A percentile compares a stretch with the other conserved stretches of the same genome.
Evolutionary conservation across 2,329 filamentous ascomycete genomes (phyloP).

Genomic region (Pseudocercospora eumusae): DNA sequence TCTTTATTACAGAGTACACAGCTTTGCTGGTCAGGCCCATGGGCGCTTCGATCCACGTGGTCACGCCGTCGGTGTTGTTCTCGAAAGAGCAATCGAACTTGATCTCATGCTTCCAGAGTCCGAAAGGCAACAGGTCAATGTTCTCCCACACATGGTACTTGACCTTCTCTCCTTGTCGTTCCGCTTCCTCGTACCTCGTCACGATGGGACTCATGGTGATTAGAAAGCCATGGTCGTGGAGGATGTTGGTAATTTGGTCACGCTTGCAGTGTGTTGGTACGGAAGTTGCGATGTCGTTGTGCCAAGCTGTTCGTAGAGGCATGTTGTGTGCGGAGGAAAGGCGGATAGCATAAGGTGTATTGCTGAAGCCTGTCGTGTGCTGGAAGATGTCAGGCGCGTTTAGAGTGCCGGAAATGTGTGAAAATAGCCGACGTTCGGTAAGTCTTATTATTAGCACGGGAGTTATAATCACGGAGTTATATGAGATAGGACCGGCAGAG

Average conservation of each 20-base stretch:
- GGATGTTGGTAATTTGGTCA: slow-evolving; percentile 16
- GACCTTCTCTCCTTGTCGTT: slow-evolving; percentile 12
- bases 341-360: not conserved
- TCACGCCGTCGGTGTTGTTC: slow-evolving; percentile 20
- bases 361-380: not conserved
- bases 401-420: no score
- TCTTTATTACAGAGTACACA: not conserved
- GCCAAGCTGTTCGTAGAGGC: slow-evolving; percentile 8
- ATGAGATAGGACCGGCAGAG: no score
- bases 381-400: not conserved
- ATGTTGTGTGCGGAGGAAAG: not conserved
- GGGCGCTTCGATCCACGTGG: not conserved
- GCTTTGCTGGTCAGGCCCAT: slow-evolving; percentile 7
- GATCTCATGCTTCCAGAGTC: slow-evolving; percentile 26
- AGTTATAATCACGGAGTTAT: no score
- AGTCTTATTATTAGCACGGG: no score
- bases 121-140: slow-evolving; percentile 25
- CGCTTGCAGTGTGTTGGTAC: slow-evolving; percentile 19
- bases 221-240: slow-evolving; percentile 27
- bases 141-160: slow-evolving; percentile 26
- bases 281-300: slow-evolving; percentile 15
- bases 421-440: not conserved
- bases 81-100: slow-evolving; percentile 23
- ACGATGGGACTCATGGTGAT: slow-evolving; percentile 28
- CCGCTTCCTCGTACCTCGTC: slow-evolving; percentile 15